A percentile compares a stretch with the other conserved stretches of the same genome.
phyloP scores from a whole-genome alignment of 768 basidiomycete species.

The Tricholomella constricta region DNA sequence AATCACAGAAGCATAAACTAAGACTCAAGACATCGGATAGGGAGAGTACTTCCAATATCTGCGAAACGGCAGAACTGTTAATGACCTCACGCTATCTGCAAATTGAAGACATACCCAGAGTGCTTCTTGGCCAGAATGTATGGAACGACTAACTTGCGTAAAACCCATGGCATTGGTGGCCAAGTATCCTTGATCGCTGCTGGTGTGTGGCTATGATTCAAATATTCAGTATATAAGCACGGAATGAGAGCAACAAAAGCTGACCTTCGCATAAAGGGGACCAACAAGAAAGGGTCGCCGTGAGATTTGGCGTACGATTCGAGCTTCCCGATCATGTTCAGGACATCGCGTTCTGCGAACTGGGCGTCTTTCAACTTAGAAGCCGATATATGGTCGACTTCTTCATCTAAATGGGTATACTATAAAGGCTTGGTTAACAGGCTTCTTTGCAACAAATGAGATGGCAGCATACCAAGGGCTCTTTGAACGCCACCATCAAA shows the following conservation, averaged over 20 bases:
- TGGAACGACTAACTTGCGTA: constrained; percentile 37
- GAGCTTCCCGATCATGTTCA: constrained; percentile 26
- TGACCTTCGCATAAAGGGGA: constrained; percentile 41
- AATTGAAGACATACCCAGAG: constrained; percentile 31
- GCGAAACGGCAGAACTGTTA: not conserved
- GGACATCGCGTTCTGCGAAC: constrained; percentile 29
- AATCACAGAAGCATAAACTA: too few relatives aligned
- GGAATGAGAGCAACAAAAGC: not conserved
- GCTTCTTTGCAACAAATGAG: not conserved
- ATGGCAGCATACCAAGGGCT: constrained; percentile 30
- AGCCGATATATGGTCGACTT: constrained; percentile 34
- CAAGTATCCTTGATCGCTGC: constrained; percentile 37
- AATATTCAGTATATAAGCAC: not conserved
- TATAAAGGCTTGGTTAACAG: constrained; percentile 7
- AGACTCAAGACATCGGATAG: constrained; percentile 27
- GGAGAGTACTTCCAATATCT: constrained; percentile 43
- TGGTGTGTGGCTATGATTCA: constrained; percentile 35
- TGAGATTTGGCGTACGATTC: constrained; percentile 33
- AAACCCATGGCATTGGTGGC: constrained; percentile 40
- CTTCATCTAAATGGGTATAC: constrained; percentile 40
- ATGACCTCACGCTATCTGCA: not conserved
- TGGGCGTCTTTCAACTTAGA: constrained; percentile 30
- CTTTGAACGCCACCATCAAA: constrained; percentile 28
- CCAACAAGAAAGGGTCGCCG: constrained; percentile 32
- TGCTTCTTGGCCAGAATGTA: constrained; percentile 35